Conservation (phyloP, 805 yeast species). For the Yarrowia osloensis region DNA sequence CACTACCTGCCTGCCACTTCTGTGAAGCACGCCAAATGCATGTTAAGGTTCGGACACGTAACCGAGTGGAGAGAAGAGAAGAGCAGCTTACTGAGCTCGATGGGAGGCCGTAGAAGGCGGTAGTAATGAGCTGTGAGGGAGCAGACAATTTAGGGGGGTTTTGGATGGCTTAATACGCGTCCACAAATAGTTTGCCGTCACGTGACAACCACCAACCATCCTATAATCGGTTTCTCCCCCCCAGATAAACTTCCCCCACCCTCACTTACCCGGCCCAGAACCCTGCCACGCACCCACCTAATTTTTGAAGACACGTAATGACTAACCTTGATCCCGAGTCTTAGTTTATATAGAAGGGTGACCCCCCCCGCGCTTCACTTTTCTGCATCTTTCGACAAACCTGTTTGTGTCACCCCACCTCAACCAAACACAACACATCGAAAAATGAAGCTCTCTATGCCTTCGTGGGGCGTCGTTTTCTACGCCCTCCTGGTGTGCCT, state of each 20-base stretch:
- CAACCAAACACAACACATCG: slow-evolving; percentile 5
- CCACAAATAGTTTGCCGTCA: background rate
- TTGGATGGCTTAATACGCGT: background rate
- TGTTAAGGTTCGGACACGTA: slow-evolving; percentile 20
- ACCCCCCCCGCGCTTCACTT: background rate
- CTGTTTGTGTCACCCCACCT: slow-evolving; percentile 6
- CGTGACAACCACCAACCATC: background rate
- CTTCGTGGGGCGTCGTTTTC: slow-evolving; percentile 41
- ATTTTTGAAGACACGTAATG: slow-evolving; percentile 28
- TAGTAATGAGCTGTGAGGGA: no score
- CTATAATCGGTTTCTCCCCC: no score
- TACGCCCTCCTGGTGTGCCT: slow-evolving; percentile 43
- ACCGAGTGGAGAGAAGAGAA: slow-evolving; percentile 27
- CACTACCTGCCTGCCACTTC: slow-evolving; percentile 21
- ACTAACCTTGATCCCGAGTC: slow-evolving; percentile 29
- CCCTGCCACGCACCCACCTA: slow-evolving; percentile 28
- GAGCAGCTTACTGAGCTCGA: background rate
- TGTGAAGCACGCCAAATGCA: slow-evolving; percentile 22
- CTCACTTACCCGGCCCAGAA: slow-evolving; percentile 10
- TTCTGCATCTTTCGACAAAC: slow-evolving; percentile 27
- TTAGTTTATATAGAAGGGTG: slow-evolving; percentile 27
- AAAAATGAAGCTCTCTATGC: slow-evolving; percentile 29
- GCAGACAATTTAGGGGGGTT: no score
- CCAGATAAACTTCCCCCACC: slow-evolving; percentile 18
- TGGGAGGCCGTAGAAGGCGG: slow-evolving; percentile 1